A percentile compares a stretch with the other conserved stretches of the same genome.
phyloP scores from a whole-genome alignment of 2,329 filamentous ascomycete species.

The Hirsutella minnesotensis region DNA sequence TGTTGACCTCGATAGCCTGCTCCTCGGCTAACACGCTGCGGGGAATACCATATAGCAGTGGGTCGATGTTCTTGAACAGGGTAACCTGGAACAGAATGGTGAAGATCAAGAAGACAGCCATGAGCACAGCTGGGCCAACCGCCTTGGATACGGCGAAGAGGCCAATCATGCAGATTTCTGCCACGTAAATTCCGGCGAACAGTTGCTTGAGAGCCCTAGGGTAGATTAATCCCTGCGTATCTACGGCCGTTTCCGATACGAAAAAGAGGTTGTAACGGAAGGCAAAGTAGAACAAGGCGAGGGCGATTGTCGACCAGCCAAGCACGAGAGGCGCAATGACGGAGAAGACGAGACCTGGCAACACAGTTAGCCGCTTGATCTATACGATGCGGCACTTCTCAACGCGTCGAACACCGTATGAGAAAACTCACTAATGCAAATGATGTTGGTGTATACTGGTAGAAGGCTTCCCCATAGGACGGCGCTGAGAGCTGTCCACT shows the following conservation, averaged over 20 bases:
- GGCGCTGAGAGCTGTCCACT: conserved; percentile 57
- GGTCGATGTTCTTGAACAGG: conserved; percentile 56
- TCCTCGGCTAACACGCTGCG: conserved; percentile 40
- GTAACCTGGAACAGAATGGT: conserved; percentile 66
- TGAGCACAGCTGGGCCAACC: conserved; percentile 60
- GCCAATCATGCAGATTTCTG: conserved; percentile 68
- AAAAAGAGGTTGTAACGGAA: conserved; percentile 84
- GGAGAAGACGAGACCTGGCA: conserved; percentile 67
- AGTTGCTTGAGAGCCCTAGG: conserved; percentile 81
- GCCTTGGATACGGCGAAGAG: conserved; percentile 61
- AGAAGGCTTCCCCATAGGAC: conserved; percentile 69
- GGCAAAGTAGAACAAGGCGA: conserved; percentile 69
- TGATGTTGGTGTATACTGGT: conserved; percentile 63
- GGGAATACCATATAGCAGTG: conserved; percentile 61
- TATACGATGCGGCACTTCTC: conserved; percentile 7
- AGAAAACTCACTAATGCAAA: conserved; percentile 46
- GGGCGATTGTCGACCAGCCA: conserved; percentile 65
- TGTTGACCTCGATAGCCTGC: conserved; percentile 21
- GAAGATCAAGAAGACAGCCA: conserved; percentile 65
- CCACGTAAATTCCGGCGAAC: conserved; percentile 68
- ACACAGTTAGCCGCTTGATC: too few species aligned
- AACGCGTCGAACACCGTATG: too few species aligned
- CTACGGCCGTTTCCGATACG: conserved; percentile 65
- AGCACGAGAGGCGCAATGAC: conserved; percentile 76
- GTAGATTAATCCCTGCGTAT: conserved; percentile 83